phyloP scores from a whole-genome alignment of 305 asterid genomes.

The Fraxinus sp. region DNA sequence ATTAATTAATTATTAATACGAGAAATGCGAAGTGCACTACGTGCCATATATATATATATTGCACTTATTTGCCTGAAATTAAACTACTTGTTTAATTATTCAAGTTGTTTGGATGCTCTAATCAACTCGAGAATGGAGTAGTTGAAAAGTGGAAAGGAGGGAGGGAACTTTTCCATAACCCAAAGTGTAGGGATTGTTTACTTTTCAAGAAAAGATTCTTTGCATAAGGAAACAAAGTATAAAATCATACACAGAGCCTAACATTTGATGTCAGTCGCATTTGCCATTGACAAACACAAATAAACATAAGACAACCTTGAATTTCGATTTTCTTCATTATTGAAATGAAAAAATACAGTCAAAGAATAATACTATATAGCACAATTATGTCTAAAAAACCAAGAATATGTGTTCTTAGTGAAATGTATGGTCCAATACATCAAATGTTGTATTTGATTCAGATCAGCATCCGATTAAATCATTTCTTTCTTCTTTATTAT shows the following conservation, averaged over 20 bases:
- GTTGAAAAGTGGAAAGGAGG: slow-evolving; percentile 7
- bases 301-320: background rate
- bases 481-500: background rate
- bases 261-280: background rate
- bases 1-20: background rate
- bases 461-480: background rate
- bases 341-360: background rate
- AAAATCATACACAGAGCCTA: background rate
- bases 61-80: background rate
- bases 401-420: background rate
- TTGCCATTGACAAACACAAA: background rate
- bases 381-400: background rate
- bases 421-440: background rate
- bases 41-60: background rate
- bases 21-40: background rate
- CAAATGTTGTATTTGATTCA: background rate
- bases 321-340: background rate
- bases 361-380: background rate
- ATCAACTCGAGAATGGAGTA: background rate
- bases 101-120: background rate
- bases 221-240: background rate
- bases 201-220: background rate
- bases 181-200: background rate
- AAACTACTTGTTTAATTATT: background rate
- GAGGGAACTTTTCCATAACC: background rate